Base-by-base conservation (phyloP, 2,329 filamentous ascomycete species). In the Ascosphaera apis region DNA sequence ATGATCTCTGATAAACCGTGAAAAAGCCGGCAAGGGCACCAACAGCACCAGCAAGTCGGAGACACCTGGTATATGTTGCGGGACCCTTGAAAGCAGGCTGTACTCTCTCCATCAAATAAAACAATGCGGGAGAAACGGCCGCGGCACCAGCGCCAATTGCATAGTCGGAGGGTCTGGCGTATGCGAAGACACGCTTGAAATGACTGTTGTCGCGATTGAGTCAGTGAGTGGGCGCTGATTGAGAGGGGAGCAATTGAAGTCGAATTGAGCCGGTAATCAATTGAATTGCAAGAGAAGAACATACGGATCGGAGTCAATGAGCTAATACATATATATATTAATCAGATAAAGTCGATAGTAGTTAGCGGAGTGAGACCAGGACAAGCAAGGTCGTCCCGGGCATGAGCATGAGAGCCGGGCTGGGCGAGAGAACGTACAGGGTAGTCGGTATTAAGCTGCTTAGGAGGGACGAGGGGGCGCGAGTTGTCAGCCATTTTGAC, bases 221-320 rank as follows among this genome's bases (percentile, higher is more conserved):
- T n/a, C n/a, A n/a, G n/a, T n/a, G n/a, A n/a, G n/a, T n/a, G n/a
- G n/a, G n/a, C n/a, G n/a, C n/a, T n/a, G n/a, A n/a, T n/a, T n/a
- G n/a, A 35, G 7, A 31, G 37, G 35, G 28, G 27, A 19, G 15
- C 33, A n/a, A 32, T 5, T 6, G 6, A 25, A 25, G 5, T 25
- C 6, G 31, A 17, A 32, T 15, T 32, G 31, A 6, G 31, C 13
- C 31, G 13, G 31, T 15, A 17, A 44, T 40, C 34, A 44, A 40
- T 37, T 17, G 36, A 23, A 37, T 39, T 32, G 6, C 13, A 15
- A 32, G 31, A 45, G 38, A 45, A 39, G 38, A 42, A 58, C 76
- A 54, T 84, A 93, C 84, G 88, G 88, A 61, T 98, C 88, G 64
- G 81, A 91, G 66, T 98, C 88, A 60, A 98, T 95, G 63, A 95